Evolutionary conservation across 2,329 filamentous ascomycete species (phyloP).

Genomic region (Hymenoscyphus occultus): DNA sequence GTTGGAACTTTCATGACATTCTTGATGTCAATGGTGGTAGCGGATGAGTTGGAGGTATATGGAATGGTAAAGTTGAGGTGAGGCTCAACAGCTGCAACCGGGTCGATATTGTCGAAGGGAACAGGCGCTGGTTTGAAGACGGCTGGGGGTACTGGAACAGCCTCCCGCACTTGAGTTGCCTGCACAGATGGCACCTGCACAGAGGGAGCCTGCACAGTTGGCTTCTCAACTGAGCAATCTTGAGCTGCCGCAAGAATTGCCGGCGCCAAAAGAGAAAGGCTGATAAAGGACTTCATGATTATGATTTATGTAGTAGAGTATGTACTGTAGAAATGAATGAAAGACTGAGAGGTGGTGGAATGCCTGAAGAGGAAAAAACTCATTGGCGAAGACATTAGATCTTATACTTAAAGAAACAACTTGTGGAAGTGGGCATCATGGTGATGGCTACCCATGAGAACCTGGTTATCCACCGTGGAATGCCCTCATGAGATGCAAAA

Average conservation of each 20-base stretch:
- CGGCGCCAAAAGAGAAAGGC: conserved; percentile 14
- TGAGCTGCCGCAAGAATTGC: conserved; percentile 13
- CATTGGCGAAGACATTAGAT: not conserved
- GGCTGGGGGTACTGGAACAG: not conserved
- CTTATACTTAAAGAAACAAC: conserved; percentile 6
- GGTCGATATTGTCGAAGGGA: conserved; percentile 18
- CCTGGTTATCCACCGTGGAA: conserved; percentile 1
- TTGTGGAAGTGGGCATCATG: not conserved
- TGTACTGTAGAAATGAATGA: not conserved
- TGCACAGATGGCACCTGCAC: not conserved
- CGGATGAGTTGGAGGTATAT: conserved; percentile 21
- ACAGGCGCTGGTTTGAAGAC: conserved; percentile 19
- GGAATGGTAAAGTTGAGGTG: conserved; percentile 19
- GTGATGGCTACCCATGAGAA: conserved; percentile 1
- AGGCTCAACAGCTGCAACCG: conserved; percentile 16
- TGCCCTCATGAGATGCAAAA: not conserved
- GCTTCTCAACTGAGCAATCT: conserved; percentile 10
- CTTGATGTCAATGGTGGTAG: conserved; percentile 26
- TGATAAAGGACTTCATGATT: conserved; percentile 20
- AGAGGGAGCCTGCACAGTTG: not conserved
- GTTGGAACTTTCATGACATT: conserved; percentile 34
- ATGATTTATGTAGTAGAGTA: not conserved
- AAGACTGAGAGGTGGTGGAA: conserved; percentile 9
- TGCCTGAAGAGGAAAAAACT: conserved; percentile 4
- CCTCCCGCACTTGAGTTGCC: not conserved